Evolutionary conservation across 352 stramenopile species (phyloP).

Genomic region (Phytophthora crassamura): DNA sequence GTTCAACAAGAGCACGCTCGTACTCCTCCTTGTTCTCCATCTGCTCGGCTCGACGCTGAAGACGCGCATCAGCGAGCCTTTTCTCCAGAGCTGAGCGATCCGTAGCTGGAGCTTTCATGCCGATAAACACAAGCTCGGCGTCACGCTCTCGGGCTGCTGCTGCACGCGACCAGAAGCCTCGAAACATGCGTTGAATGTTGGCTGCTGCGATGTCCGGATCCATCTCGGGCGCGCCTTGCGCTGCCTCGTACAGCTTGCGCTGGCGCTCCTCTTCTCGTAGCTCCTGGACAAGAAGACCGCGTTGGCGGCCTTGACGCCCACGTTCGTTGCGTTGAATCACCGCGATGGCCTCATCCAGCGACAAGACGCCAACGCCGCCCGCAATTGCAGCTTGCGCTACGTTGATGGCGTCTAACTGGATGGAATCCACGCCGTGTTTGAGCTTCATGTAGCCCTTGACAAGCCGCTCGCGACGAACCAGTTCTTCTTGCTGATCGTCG

Average conservation of each 20-base stretch:
- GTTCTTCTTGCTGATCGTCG: constrained; percentile 77
- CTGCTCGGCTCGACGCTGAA: constrained; percentile 92
- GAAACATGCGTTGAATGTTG: constrained; percentile 92
- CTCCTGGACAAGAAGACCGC: constrained; percentile 85
- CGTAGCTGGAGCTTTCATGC: constrained; percentile 85
- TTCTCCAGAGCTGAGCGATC: constrained; percentile 74
- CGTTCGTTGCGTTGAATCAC: constrained; percentile 92
- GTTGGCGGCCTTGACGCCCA: constrained; percentile 87
- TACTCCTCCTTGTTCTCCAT: constrained; percentile 93
- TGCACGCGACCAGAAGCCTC: constrained; percentile 79
- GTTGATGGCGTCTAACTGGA: constrained; percentile 61
- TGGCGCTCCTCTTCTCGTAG: constrained; percentile 88
- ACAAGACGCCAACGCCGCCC: constrained; percentile 30
- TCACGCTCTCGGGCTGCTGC: constrained; percentile 74
- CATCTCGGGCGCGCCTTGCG: constrained; percentile 71
- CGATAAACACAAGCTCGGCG: constrained; percentile 92
- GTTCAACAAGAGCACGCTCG: constrained; percentile 81
- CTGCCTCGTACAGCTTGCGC: constrained; percentile 76
- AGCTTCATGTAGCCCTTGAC: constrained; percentile 92
- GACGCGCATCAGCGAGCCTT: constrained; percentile 74
- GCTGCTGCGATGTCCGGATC: constrained; percentile 92
- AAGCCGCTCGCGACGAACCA: constrained; percentile 80
- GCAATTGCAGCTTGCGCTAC: constrained; percentile 33
- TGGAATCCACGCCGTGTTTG: constrained; percentile 80
- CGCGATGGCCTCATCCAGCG: constrained; percentile 84